A percentile compares a stretch with the other conserved stretches of the same genome.
Evolutionary conservation across 169 alveolate species (phyloP).

Genomic region (Eimeria nieschulzi): DNA sequence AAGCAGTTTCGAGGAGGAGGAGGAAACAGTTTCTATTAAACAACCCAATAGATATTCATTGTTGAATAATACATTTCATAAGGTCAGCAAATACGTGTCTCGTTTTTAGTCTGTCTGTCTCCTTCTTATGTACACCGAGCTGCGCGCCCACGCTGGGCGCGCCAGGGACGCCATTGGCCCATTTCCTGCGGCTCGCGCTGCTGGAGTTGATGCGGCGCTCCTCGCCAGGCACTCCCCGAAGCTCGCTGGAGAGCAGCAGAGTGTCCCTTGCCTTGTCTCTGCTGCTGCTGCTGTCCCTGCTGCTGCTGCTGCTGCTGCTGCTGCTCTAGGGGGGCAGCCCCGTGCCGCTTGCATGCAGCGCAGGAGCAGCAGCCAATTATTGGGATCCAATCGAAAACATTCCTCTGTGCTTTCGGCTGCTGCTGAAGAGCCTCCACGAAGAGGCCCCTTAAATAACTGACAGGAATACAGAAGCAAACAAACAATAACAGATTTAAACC

Average conservation of each 20-base stretch:
- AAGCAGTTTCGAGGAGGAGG: too few species aligned
- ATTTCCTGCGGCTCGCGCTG: constrained; percentile 12
- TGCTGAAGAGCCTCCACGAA: constrained; percentile 48
- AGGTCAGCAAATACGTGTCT: too few species aligned
- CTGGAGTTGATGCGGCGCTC: constrained; percentile 13
- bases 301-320: constrained; percentile 63
- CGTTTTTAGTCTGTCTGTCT: too few species aligned
- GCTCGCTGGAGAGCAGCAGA: neutral
- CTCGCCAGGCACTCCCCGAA: neutral
- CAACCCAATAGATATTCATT: too few species aligned
- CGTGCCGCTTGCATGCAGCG: constrained; percentile 35
- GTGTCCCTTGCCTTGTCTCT: neutral
- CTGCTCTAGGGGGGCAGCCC: constrained; percentile 6
- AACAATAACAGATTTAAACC: neutral
- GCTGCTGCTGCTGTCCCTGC: constrained; percentile 5
- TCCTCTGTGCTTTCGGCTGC: constrained; percentile 20
- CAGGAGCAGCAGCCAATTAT: constrained; percentile 54
- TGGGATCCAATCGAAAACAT: constrained; percentile 38
- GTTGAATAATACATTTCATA: too few species aligned
- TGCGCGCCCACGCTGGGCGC: constrained; percentile 45
- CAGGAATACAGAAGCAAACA: neutral
- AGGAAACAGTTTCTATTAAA: too few species aligned
- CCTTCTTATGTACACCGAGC: constrained; percentile 28
- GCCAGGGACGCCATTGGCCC: constrained; percentile 35
- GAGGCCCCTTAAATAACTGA: constrained; percentile 50